These are phyloP conservation scores for Podaxis sp. DNA, from an alignment of 768 basidiomycete species.

Conservation along the genomic window DNA sequence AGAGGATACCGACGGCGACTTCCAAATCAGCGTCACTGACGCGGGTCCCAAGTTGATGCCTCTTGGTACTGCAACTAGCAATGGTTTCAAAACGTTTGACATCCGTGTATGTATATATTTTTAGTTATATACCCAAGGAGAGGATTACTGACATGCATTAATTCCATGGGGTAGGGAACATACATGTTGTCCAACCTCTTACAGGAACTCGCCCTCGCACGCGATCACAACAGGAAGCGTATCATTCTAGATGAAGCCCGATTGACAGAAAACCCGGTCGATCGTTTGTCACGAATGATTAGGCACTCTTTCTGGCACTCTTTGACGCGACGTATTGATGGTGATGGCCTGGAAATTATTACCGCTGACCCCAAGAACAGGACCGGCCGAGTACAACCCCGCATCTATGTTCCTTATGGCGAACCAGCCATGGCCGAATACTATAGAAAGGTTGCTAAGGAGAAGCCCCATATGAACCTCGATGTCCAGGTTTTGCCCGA, in stretches of 20 bases:
- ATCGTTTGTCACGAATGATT: constrained; percentile 96
- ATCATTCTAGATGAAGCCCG: constrained; percentile 99
- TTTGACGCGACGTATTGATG: constrained; percentile 94
- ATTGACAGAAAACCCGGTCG: constrained; percentile 95
- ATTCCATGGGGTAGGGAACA: constrained; percentile 63
- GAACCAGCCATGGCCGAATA: constrained; percentile 96
- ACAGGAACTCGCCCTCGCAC: constrained; percentile 96
- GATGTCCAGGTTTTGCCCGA: constrained; percentile 89
- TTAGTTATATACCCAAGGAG: too few species aligned
- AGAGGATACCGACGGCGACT: constrained; percentile 96
- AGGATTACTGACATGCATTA: not conserved
- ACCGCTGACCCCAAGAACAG: constrained; percentile 98
- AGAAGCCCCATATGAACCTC: constrained; percentile 92
- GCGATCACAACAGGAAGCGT: constrained; percentile 92
- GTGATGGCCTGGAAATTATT: constrained; percentile 95
- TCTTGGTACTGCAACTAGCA: constrained; percentile 94
- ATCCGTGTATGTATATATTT: constrained; percentile 62
- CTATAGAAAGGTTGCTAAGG: constrained; percentile 85
- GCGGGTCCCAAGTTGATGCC: constrained; percentile 96
- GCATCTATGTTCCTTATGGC: constrained; percentile 93
- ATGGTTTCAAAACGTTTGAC: constrained; percentile 97
- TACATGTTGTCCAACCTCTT: constrained; percentile 99
- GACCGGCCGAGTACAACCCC: constrained; percentile 82
- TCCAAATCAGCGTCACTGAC: constrained; percentile 95
- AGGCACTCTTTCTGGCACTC: constrained; percentile 98